A percentile compares a stretch with the other conserved stretches of the same genome.
Evolutionary conservation across 257 asterid genomes (phyloP).

Genomic region (Coffea eugenioides): DNA sequence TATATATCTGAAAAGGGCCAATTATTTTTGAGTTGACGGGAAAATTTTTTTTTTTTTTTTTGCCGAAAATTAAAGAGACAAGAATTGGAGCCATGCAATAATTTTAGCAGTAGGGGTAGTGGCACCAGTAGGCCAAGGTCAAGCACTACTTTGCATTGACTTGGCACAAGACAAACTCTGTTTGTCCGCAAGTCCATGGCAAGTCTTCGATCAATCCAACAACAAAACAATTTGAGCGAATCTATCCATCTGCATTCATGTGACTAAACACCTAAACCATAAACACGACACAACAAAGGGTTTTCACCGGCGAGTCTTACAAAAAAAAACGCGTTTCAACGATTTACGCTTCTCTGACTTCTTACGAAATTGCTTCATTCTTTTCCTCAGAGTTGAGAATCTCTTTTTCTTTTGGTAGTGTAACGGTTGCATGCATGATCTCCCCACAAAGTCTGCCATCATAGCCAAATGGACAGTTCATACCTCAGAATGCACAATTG

Average conservation of each 20-base stretch:
- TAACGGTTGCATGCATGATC: too few species aligned
- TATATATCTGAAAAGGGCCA: neutral
- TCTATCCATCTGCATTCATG: too few species aligned
- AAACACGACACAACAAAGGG: neutral
- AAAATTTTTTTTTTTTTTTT: neutral
- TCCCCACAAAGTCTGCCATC: too few species aligned
- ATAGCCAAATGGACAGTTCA: too few species aligned
- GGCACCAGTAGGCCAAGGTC: constrained; percentile 1
- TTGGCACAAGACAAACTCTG: neutral
- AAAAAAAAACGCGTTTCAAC: neutral
- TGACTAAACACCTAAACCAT: too few species aligned
- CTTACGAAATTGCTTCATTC: neutral
- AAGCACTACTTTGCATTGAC: neutral
- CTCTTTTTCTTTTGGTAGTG: too few species aligned
- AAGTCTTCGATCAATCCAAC: neutral
- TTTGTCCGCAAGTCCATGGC: neutral
- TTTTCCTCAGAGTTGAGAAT: too few species aligned
- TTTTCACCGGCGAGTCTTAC: too few species aligned
- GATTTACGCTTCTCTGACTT: neutral
- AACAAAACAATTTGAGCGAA: neutral
- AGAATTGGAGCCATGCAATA: neutral
- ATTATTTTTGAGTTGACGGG: neutral
- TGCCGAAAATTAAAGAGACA: neutral
- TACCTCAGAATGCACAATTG: too few species aligned
- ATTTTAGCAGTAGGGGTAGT: neutral